These are phyloP conservation scores for Gossypium sturtianum DNA, from an alignment of 345 rosid genomes.

Conservation along the genomic window DNA sequence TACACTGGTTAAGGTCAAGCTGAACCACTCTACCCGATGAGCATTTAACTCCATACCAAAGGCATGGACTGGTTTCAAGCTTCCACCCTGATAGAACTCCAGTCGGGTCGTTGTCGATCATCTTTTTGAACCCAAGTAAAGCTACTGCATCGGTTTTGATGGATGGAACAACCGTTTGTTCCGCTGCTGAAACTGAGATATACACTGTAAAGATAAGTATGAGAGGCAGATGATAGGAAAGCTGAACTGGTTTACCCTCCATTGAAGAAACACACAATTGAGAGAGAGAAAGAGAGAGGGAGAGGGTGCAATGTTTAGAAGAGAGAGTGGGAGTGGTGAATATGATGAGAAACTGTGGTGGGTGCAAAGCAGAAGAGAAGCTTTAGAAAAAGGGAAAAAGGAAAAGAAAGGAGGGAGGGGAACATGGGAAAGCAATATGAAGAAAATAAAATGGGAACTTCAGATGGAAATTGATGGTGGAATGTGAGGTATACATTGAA, in stretches of 20 bases:
- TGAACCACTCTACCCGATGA: constrained; percentile 53
- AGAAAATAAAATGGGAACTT: too few relatives aligned
- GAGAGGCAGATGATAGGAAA: constrained; percentile 29
- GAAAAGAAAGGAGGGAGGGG: too few relatives aligned
- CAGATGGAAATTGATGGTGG: too few relatives aligned
- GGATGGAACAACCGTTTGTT: constrained; percentile 30
- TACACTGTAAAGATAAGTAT: constrained; percentile 21
- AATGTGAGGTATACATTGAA: constrained; percentile 10
- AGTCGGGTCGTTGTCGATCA: constrained; percentile 62
- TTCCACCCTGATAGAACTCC: constrained; percentile 59
- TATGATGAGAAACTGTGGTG: constrained; percentile 39
- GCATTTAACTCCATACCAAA: constrained; percentile 77
- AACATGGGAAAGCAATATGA: too few relatives aligned
- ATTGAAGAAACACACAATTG: constrained; percentile 34
- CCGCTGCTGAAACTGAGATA: constrained; percentile 24
- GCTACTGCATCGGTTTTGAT: constrained; percentile 63
- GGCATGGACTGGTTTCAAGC: constrained; percentile 46
- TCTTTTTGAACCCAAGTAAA: constrained; percentile 61
- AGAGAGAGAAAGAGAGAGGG: constrained; percentile 16
- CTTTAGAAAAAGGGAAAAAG: constrained; percentile 29
- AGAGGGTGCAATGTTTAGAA: background rate
- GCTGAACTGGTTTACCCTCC: constrained; percentile 37
- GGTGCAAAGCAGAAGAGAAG: constrained; percentile 27
- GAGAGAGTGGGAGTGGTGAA: constrained; percentile 28
- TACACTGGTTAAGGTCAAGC: constrained; percentile 56